Evolutionary conservation across 177 flowering plant species (phyloP).

Genomic region (Telopea speciosissima): DNA sequence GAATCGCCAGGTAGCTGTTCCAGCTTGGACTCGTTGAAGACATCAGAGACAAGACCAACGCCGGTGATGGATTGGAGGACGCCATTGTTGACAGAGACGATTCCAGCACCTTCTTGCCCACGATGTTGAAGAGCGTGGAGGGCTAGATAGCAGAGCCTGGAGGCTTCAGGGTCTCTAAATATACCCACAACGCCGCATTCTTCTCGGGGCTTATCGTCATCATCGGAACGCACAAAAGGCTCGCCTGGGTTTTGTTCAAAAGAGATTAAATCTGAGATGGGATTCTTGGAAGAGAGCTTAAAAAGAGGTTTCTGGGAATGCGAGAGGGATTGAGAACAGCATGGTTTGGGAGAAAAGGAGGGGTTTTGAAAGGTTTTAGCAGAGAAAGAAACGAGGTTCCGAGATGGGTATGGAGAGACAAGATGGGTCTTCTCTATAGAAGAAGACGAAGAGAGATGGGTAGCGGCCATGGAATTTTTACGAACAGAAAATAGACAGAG

Average conservation of each 20-base stretch:
- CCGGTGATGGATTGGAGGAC: constrained; percentile 68
- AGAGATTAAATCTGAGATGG: constrained; percentile 25
- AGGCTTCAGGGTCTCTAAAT: too few species aligned
- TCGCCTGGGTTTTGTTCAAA: constrained; percentile 11
- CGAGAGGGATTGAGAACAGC: constrained; percentile 6
- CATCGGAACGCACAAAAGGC: constrained; percentile 6
- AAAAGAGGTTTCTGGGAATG: constrained; percentile 4
- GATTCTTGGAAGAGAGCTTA: constrained; percentile 19
- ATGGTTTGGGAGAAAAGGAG: constrained; percentile 3
- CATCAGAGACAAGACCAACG: constrained; percentile 83
- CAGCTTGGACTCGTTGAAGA: constrained; percentile 62
- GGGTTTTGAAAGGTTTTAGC: constrained; percentile 17
- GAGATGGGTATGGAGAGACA: constrained; percentile 9
- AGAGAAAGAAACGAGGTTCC: constrained; percentile 9
- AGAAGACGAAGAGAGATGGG: constrained; percentile 19
- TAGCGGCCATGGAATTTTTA: constrained; percentile 23
- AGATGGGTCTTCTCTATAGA: constrained; percentile 15
- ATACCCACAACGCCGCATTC: too few species aligned
- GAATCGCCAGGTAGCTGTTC: constrained; percentile 50
- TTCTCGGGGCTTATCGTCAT: too few species aligned
- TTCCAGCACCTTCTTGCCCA: constrained; percentile 96
- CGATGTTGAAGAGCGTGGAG: constrained; percentile 92
- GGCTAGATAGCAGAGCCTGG: constrained; percentile 77
- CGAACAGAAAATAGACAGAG: too few species aligned
- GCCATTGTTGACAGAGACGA: constrained; percentile 49